These are phyloP conservation scores for Cryptococcus amylolentus DNA, from an alignment of 1,284 basidiomycete species.

Conservation along the genomic window DNA sequence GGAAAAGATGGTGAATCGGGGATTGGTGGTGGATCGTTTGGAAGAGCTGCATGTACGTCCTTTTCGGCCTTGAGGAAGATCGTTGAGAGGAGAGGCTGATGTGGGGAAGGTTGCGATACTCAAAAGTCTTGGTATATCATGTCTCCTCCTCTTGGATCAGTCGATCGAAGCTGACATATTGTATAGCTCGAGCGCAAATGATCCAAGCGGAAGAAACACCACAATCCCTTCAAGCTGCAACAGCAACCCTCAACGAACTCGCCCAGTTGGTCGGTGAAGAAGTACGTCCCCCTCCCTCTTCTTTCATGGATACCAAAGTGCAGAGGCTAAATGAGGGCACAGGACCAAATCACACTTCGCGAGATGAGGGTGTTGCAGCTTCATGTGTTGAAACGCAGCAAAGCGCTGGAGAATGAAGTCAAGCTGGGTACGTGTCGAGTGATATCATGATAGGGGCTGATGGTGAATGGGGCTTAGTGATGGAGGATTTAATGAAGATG, in stretches of 20 bases:
- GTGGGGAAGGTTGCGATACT: neutral
- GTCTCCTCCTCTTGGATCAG: too few relatives aligned
- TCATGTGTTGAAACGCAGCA: neutral
- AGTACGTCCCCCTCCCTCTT: neutral
- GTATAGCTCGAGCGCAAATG: constrained; percentile 1
- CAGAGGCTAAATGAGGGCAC: neutral
- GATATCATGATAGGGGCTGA: too few relatives aligned
- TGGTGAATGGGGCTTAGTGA: neutral
- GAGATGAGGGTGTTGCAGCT: constrained; percentile 3
- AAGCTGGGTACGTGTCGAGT: neutral
- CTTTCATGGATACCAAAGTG: neutral
- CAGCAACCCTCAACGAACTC: constrained; percentile 1
- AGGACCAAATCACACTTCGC: neutral
- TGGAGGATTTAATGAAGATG: neutral
- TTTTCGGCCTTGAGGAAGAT: neutral
- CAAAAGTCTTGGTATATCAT: neutral
- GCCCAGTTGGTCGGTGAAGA: neutral
- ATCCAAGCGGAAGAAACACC: neutral
- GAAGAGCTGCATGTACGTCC: constrained; percentile 1
- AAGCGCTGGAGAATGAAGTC: neutral
- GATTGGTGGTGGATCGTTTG: neutral
- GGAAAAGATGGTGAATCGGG: constrained; percentile 2
- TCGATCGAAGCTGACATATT: neutral
- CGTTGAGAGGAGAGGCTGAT: neutral
- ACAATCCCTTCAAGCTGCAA: neutral